These are phyloP conservation scores for Thelonectria olida DNA, from an alignment of 2,329 filamentous ascomycete species.

Conservation along the genomic window DNA sequence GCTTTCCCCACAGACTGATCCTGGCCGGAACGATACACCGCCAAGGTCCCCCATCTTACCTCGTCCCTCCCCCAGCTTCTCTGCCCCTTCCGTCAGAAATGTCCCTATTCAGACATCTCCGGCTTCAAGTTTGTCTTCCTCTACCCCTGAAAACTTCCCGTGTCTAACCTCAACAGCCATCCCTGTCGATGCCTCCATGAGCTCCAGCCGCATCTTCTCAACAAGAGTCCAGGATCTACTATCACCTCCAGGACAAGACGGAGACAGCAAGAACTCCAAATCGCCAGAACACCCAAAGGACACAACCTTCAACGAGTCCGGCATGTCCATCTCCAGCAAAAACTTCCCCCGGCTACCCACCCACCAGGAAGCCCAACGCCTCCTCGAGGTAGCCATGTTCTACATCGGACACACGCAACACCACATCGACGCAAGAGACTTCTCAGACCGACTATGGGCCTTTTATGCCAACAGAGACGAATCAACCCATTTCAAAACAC, in stretches of 20 bases:
- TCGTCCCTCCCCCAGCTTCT: conserved; percentile 37
- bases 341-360: conserved; percentile 37
- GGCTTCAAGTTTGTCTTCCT: conserved; percentile 31
- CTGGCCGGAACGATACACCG: conserved; percentile 16
- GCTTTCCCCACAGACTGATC: conserved; percentile 33
- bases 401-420: conserved; percentile 40
- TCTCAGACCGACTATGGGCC: conserved; percentile 39
- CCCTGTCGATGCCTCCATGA: conserved; percentile 36
- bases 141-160: fast-evolving
- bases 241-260: conserved; percentile 29
- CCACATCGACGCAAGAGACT: conserved; percentile 38
- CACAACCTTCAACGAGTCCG: conserved; percentile 20
- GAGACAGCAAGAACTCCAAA: conserved; percentile 25
- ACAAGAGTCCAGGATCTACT: conserved; percentile 37
- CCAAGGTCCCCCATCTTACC: conserved; percentile 36
- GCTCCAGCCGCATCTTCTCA: conserved; percentile 38
- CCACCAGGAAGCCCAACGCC: conserved; percentile 33
- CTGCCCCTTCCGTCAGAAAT: conserved; percentile 27
- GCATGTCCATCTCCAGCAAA: conserved; percentile 33
- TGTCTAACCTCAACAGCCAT: conserved; percentile 22
- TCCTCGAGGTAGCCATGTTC: conserved; percentile 35
- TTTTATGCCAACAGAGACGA: conserved; percentile 38
- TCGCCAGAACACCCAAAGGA: conserved; percentile 32
- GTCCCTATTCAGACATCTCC: conserved; percentile 28
- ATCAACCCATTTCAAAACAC: conserved; percentile 29